phyloP scores from a whole-genome alignment of 2,329 filamentous ascomycete genomes.

The Madurella fahalii region DNA sequence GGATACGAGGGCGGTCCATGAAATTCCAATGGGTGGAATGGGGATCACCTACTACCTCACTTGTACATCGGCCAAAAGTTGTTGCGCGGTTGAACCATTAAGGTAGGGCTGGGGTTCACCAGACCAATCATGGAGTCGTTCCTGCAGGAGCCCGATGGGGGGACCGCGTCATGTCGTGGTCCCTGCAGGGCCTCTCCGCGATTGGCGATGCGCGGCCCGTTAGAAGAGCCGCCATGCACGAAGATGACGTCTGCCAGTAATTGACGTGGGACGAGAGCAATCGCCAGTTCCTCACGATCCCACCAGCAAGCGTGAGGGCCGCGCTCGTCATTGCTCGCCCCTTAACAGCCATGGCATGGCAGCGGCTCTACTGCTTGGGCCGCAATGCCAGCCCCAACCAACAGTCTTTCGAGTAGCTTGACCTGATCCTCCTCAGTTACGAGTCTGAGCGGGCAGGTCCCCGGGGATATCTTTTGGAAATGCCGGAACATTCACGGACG shows the following conservation, averaged over 20 bases:
- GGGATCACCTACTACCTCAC: background rate
- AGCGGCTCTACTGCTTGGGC: background rate
- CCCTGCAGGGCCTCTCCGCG: background rate
- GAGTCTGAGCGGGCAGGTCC: background rate
- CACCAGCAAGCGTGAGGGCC: no score
- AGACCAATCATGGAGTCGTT: background rate
- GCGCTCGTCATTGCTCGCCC: no score
- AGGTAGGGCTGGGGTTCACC: background rate
- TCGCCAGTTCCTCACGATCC: background rate
- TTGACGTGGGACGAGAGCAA: background rate
- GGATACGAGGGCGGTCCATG: background rate
- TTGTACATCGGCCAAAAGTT: background rate
- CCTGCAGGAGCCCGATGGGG: background rate
- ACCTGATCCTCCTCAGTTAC: background rate
- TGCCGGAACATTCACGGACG: no score
- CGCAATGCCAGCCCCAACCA: background rate
- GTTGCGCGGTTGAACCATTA: background rate
- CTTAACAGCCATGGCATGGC: no score
- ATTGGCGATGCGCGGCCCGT: background rate
- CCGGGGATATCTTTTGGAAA: no score
- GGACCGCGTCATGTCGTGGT: background rate
- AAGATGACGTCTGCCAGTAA: background rate
- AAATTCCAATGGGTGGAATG: background rate
- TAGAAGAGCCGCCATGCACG: background rate
- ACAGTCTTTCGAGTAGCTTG: background rate